phyloP scores from a whole-genome alignment of 768 basidiomycete genomes.

The Rhodocollybia butyracea region DNA sequence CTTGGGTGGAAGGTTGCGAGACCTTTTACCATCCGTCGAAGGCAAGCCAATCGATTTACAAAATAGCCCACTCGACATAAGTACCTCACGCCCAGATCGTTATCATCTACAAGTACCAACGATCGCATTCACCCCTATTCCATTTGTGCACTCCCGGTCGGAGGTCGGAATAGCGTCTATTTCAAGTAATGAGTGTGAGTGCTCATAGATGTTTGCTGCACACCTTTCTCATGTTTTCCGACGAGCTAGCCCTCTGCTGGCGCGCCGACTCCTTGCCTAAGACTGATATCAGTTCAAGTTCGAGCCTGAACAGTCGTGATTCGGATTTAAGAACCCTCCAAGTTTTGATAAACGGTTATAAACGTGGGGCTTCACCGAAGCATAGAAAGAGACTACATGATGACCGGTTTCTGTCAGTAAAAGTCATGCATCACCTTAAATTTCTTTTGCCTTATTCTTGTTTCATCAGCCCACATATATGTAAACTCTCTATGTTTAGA shows the following conservation, averaged over 20 bases:
- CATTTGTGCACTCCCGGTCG: constrained; percentile 58
- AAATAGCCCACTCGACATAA: neutral
- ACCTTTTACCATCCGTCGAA: constrained; percentile 18
- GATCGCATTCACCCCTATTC: constrained; percentile 55
- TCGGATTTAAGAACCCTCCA: constrained; percentile 33
- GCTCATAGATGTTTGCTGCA: neutral
- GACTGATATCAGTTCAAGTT: neutral
- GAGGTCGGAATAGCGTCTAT: constrained; percentile 26
- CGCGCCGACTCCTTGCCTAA: constrained; percentile 40
- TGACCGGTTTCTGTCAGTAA: constrained; percentile 36
- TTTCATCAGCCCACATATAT: neutral
- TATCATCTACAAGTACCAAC: constrained; percentile 49
- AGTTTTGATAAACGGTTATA: constrained; percentile 76
- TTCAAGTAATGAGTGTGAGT: constrained; percentile 72
- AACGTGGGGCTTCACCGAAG: constrained; percentile 72
- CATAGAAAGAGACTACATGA: constrained; percentile 46
- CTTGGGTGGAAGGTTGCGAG: constrained; percentile 53
- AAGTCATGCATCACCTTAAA: constrained; percentile 37
- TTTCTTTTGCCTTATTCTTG: neutral
- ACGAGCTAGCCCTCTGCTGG: constrained; percentile 77
- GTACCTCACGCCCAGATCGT: constrained; percentile 12
- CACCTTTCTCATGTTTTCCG: neutral
- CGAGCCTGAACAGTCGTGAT: neutral
- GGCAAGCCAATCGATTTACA: neutral
- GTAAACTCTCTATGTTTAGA: constrained; percentile 4